phyloP scores from a whole-genome alignment of 495 filamentous ascomycete species.

The Penicillium robsamsonii region DNA sequence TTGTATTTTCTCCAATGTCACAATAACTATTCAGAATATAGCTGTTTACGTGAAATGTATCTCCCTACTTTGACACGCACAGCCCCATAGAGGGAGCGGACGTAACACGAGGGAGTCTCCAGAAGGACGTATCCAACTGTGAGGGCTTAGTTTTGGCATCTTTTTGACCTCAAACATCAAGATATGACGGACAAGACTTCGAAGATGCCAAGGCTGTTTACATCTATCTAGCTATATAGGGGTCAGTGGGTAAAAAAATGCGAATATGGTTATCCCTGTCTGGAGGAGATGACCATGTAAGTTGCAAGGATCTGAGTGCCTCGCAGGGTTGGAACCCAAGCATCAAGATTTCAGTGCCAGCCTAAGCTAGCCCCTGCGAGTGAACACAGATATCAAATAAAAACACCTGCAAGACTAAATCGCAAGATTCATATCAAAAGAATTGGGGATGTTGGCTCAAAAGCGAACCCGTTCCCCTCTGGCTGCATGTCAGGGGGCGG shows the following conservation, averaged over 20 bases:
- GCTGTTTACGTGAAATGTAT: slow-evolving; percentile 36
- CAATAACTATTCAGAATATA: not conserved
- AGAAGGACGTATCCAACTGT: slow-evolving; percentile 33
- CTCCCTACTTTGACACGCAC: slow-evolving; percentile 53
- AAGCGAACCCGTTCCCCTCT: slow-evolving; percentile 50
- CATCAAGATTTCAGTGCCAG: slow-evolving; percentile 3
- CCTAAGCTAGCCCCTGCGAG: not conserved
- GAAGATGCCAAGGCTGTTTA: slow-evolving; percentile 38
- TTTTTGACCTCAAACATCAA: slow-evolving; percentile 53
- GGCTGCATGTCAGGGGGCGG: slow-evolving; percentile 34
- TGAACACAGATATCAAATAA: not conserved
- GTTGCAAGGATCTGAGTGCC: not conserved
- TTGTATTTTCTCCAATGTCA: slow-evolving; percentile 1
- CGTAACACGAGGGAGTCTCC: slow-evolving; percentile 50
- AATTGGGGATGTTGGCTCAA: slow-evolving; percentile 42
- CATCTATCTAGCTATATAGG: slow-evolving; percentile 2
- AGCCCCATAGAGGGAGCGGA: slow-evolving; percentile 44
- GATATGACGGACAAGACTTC: slow-evolving; percentile 49
- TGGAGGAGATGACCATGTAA: slow-evolving; percentile 3
- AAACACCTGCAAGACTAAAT: not conserved
- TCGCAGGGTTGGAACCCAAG: slow-evolving; percentile 2
- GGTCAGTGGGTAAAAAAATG: not conserved
- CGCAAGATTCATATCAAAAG: not conserved
- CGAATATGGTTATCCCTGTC: not conserved
- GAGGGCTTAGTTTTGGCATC: slow-evolving; percentile 39